Conservation (phyloP, 1,284 basidiomycete species). For the Cryptococcus neoformans region DNA sequence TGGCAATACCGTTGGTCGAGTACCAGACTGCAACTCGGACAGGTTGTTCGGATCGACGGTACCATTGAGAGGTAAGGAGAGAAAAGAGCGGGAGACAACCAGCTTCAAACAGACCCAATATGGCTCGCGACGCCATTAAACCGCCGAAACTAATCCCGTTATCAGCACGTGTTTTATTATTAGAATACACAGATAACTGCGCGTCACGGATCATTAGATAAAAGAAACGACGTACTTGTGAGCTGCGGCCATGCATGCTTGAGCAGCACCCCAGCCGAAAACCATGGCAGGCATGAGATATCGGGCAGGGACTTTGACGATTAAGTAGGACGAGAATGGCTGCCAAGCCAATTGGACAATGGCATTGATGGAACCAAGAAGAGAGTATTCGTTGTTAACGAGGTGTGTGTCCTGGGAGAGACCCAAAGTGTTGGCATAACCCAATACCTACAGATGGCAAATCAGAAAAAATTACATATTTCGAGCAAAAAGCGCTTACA, state of each 20-base stretch:
- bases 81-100: slow-evolving; percentile 48
- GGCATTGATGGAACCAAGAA: slow-evolving; percentile 39
- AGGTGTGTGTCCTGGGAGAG: slow-evolving; percentile 31
- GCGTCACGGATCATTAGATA: not conserved
- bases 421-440: slow-evolving; percentile 40
- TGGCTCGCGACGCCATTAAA: slow-evolving; percentile 41
- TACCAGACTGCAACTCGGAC: slow-evolving; percentile 45
- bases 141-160: slow-evolving; percentile 19
- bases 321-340: slow-evolving; percentile 45
- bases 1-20: slow-evolving; percentile 46
- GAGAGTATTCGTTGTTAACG: slow-evolving; percentile 34
- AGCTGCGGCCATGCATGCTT: slow-evolving; percentile 36
- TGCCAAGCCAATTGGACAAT: slow-evolving; percentile 45
- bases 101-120: slow-evolving; percentile 49
- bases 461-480: not conserved
- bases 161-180: not conserved
- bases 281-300: slow-evolving; percentile 42
- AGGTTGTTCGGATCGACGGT: slow-evolving; percentile 48
- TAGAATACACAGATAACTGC: not conserved
- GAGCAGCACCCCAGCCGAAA: slow-evolving; percentile 39
- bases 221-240: slow-evolving; percentile 8
- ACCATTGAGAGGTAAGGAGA: slow-evolving; percentile 50
- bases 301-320: slow-evolving; percentile 41
- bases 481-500: slow-evolving; percentile 12
- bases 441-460: slow-evolving; percentile 15